These are phyloP conservation scores for Aspergillus luchuensis DNA, from an alignment of 2,329 filamentous ascomycete genomes.

Conservation along the genomic window DNA sequence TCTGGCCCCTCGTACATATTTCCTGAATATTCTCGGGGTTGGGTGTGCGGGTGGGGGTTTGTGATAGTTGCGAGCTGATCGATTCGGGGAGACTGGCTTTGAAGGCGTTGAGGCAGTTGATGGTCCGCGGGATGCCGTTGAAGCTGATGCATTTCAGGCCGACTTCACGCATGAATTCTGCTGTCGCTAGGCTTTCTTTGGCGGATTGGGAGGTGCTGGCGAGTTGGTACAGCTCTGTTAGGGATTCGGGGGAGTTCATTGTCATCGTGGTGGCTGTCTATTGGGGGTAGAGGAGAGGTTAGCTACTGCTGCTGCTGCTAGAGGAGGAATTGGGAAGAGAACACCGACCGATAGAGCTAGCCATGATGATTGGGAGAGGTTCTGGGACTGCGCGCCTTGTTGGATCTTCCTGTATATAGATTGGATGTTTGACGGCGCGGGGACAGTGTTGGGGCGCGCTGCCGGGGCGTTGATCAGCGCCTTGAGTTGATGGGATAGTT, in stretches of 20 bases:
- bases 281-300: neutral
- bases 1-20: constrained; percentile 61
- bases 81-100: constrained; percentile 61
- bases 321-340: neutral
- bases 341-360: constrained; percentile 62
- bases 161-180: constrained; percentile 49
- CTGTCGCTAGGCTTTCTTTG: constrained; percentile 32
- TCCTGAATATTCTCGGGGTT: constrained; percentile 56
- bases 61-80: constrained; percentile 58
- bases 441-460: constrained; percentile 65
- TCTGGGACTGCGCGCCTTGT: constrained; percentile 61
- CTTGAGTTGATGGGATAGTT: constrained; percentile 71
- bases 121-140: constrained; percentile 71
- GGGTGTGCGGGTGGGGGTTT: constrained; percentile 57
- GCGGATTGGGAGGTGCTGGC: constrained; percentile 34
- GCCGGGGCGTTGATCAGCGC: constrained; percentile 71
- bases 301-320: neutral
- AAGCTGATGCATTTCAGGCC: constrained; percentile 51
- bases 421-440: constrained; percentile 64
- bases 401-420: constrained; percentile 67
- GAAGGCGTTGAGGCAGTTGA: constrained; percentile 79
- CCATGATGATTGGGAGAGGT: constrained; percentile 67
- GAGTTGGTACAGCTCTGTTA: constrained; percentile 62
- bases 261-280: constrained; percentile 82
- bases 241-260: constrained; percentile 79